Conservation (phyloP, 805 yeast genomes). For the Teunomyces tritomae region DNA sequence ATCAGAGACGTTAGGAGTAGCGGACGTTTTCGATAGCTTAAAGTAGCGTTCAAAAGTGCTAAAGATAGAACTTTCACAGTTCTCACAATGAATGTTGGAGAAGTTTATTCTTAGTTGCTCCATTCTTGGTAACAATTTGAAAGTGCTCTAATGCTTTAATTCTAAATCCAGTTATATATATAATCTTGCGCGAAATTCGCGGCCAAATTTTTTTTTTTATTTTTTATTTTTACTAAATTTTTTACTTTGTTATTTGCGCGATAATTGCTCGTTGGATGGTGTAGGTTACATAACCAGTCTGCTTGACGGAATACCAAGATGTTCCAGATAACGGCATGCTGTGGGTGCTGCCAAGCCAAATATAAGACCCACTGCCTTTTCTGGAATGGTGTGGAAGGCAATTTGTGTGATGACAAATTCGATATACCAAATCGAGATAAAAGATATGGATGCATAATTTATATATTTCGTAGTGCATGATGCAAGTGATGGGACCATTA, state of each 20-base stretch:
- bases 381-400: constrained; percentile 49
- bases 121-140: constrained; percentile 12
- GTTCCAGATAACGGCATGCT: not conserved
- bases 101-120: constrained; percentile 23
- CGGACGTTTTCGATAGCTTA: constrained; percentile 6
- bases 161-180: not conserved
- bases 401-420: constrained; percentile 44
- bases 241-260: not conserved
- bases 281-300: not conserved
- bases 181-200: not conserved
- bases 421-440: constrained; percentile 34
- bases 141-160: not conserved
- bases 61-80: constrained; percentile 44
- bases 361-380: constrained; percentile 43
- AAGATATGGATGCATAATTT: constrained; percentile 8
- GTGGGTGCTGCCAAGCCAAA: constrained; percentile 36
- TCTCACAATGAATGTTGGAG: constrained; percentile 54
- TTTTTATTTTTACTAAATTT: not conserved
- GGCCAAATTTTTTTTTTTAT: not conserved
- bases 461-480: not conserved
- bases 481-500: not conserved
- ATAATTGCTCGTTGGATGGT: not conserved
- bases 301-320: not conserved
- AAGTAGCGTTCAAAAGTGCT: constrained; percentile 22
- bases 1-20: not conserved